phyloP scores from a whole-genome alignment of 2,329 filamentous ascomycete species.

The Ascochyta koolunga region DNA sequence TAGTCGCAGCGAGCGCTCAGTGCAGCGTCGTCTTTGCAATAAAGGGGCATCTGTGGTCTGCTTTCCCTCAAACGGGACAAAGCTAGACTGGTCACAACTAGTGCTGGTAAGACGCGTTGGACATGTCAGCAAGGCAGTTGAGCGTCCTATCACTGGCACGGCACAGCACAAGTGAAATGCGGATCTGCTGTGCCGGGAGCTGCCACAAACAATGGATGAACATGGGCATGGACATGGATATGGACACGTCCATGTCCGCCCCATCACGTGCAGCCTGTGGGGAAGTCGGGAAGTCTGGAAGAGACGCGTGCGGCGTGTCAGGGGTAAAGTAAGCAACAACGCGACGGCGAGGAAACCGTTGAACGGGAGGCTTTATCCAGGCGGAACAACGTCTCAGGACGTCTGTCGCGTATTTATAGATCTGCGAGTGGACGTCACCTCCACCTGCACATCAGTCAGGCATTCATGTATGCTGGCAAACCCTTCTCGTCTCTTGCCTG shows the following conservation, averaged over 20 bases:
- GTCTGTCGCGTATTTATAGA: slow-evolving; percentile 15
- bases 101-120: slow-evolving; percentile 18
- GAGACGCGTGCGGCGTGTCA: slow-evolving; percentile 13
- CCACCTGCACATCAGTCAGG: not conserved
- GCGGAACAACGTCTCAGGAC: slow-evolving; percentile 15
- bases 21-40: slow-evolving; percentile 10
- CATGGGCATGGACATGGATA: not conserved
- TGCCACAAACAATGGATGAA: slow-evolving; percentile 8
- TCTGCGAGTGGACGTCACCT: slow-evolving; percentile 11
- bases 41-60: slow-evolving; percentile 14
- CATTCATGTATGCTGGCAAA: not conserved
- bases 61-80: slow-evolving; percentile 2
- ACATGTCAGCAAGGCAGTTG: slow-evolving; percentile 31
- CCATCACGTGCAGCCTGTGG: slow-evolving; percentile 8
- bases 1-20: slow-evolving; percentile 7
- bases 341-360: slow-evolving; percentile 10
- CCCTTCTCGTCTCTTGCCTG: not conserved
- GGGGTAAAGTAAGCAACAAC: slow-evolving; percentile 10
- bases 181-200: slow-evolving; percentile 9
- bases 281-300: too few species aligned
- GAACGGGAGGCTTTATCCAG: slow-evolving; percentile 16
- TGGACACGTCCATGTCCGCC: too few species aligned
- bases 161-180: slow-evolving; percentile 15
- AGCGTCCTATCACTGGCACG: slow-evolving; percentile 17
- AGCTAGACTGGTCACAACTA: slow-evolving; percentile 16